A percentile compares a stretch with the other conserved stretches of the same genome.
Evolutionary conservation across 164 flowering plant genomes (phyloP).

Genomic region (Tinospora cordifolia): DNA sequence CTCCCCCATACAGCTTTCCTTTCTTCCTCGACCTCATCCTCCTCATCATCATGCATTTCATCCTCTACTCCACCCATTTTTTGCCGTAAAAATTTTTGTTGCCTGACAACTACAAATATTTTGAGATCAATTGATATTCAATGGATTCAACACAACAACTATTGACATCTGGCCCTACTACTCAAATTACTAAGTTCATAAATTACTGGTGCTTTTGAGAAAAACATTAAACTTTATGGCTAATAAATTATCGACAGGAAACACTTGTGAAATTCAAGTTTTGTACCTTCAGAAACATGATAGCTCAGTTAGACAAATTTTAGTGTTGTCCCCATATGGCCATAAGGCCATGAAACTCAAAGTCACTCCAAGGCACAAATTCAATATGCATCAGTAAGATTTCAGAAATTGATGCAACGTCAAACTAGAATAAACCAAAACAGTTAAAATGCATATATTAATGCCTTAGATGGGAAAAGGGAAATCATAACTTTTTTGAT

Average conservation of each 20-base stretch:
- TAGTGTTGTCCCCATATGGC: neutral
- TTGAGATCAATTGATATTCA: neutral
- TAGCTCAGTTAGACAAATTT: neutral
- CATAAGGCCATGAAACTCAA: neutral
- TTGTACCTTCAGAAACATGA: neutral
- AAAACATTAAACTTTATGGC: neutral
- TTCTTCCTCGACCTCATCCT: slow-evolving; percentile 39
- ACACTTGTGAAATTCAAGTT: neutral
- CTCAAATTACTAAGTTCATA: neutral
- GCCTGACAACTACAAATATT: slow-evolving; percentile 40
- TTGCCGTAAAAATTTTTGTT: slow-evolving; percentile 42
- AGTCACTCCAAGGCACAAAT: neutral
- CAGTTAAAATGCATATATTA: neutral
- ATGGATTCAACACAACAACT: neutral
- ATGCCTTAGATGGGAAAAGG: neutral
- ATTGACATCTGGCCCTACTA: neutral
- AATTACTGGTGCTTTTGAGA: neutral
- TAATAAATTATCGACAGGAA: neutral
- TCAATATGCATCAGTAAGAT: neutral
- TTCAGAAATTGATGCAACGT: neutral
- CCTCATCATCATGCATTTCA: slow-evolving; percentile 60
- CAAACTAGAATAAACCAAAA: neutral
- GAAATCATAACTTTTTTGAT: no score
- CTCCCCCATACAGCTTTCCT: slow-evolving; percentile 37
- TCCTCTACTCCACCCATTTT: slow-evolving; percentile 76